Evolutionary conservation across 805 yeast genomes (phyloP).

Genomic region (Zygosaccharomyces lentus): DNA sequence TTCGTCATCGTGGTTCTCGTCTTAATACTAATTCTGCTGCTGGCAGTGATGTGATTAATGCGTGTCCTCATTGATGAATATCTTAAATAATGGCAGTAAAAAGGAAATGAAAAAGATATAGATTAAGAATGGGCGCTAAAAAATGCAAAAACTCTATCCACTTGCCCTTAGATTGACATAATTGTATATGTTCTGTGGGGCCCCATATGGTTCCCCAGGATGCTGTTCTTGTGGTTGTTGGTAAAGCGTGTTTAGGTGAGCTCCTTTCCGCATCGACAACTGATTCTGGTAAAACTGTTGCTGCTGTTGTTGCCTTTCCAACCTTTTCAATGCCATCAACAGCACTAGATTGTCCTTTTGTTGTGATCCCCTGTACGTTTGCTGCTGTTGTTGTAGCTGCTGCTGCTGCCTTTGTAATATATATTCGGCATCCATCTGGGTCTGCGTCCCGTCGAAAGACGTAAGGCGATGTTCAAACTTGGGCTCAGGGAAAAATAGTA

Average conservation of each 20-base stretch:
- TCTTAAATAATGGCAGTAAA: not conserved
- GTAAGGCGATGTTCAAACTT: not conserved
- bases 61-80: not conserved
- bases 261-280: constrained; percentile 8
- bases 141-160: constrained; percentile 1
- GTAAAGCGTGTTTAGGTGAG: constrained; percentile 4
- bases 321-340: constrained; percentile 19
- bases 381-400: constrained; percentile 10
- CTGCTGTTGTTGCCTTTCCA: constrained; percentile 24
- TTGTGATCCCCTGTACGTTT: not conserved
- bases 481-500: constrained; percentile 27
- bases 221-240: constrained; percentile 8
- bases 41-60: constrained; percentile 37
- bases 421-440: constrained; percentile 4
- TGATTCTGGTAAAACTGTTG: constrained; percentile 13
- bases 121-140: not conserved
- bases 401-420: constrained; percentile 6
- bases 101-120: not conserved
- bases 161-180: constrained; percentile 9
- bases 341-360: constrained; percentile 21
- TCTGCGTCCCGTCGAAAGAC: not conserved
- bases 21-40: constrained; percentile 41
- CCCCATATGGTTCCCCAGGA: constrained; percentile 8
- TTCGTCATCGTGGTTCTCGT: constrained; percentile 42
- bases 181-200: constrained; percentile 6